Evolutionary conservation across 306 rosid genomes (phyloP), one percentile per base, ranked within the genome.

Genomic region (Trifolium repens): DNA sequence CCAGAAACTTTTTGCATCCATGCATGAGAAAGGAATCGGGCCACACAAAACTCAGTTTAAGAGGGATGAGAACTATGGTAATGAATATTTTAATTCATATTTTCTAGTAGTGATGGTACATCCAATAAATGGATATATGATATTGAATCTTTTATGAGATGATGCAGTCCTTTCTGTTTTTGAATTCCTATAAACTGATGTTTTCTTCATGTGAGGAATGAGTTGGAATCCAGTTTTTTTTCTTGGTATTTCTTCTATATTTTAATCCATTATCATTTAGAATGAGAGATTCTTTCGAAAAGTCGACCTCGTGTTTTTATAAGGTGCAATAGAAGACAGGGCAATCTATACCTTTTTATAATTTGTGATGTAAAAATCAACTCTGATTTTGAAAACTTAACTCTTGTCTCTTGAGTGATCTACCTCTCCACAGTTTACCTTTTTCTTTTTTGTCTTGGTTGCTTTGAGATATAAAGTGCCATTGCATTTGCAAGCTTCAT

Each of bases 31-130:
- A 85, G 98, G 93, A 83, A 80, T 83, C 44, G 97, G 97, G 30
- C 97, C 97, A 17, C 91, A 93, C 90, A 91, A 91, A 86, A 93
- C 98, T 59, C 96, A 89, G 80, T 91, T 91, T 80, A 87, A 91
- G 91, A 88, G 96, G 84, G 98, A 93, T 75, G 98, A 93, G 75
- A 83, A 89, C 78, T 89, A 93, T 3, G 97, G 98, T 93, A 89
- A 75, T 57, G 9, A 55, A 52, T 78, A 50, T 69, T 74, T 49
- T 61, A 11, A n/a, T 69, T 74, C 75, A 46, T 70, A 32, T 15
- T 61, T 69, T 52, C 16, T 22, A 5, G 58, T 59, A 59, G 42
- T 60, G 46, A 34, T 65, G 12, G 47, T 78, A 47, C 67, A 39
- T 70, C 76, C 50, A 44, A 55, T n/a, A n/a, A n/a, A n/a, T n/a